A percentile compares a stretch with the other conserved stretches of the same genome.
phyloP scores from a whole-genome alignment of 192 early-diverging fungal genomes.

The Backusella morwellensis region DNA sequence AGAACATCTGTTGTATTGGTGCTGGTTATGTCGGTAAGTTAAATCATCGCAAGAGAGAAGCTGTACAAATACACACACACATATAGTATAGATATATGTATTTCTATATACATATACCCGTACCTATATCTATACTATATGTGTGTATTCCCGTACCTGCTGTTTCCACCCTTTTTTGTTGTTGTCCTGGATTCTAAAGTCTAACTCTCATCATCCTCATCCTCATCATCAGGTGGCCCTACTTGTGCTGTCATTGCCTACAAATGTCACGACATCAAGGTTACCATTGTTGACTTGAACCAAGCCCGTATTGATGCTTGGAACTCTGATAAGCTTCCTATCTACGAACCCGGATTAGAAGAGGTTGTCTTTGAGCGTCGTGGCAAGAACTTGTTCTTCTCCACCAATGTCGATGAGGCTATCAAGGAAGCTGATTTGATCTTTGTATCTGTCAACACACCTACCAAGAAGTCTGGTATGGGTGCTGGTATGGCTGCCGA shows the following conservation, averaged over 20 bases:
- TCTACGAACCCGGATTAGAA: slow-evolving; percentile 91
- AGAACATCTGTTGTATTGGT: slow-evolving; percentile 91
- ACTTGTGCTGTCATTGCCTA: slow-evolving; percentile 90
- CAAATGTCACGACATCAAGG: slow-evolving; percentile 84
- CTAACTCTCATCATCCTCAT: not conserved
- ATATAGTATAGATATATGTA: not conserved
- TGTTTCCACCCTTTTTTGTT: slow-evolving; percentile 6
- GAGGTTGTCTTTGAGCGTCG: slow-evolving; percentile 75
- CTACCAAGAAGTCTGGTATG: slow-evolving; percentile 74
- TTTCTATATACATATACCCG: too few species aligned
- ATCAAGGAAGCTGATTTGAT: slow-evolving; percentile 84
- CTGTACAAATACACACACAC: not conserved
- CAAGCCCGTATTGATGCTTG: slow-evolving; percentile 79
- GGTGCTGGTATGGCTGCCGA: slow-evolving; percentile 84
- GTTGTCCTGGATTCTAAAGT: slow-evolving; percentile 1
- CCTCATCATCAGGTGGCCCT: slow-evolving; percentile 66
- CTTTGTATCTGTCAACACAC: slow-evolving; percentile 93
- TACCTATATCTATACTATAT: not conserved
- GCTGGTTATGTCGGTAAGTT: slow-evolving; percentile 92
- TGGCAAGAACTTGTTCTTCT: slow-evolving; percentile 84
- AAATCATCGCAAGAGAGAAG: not conserved
- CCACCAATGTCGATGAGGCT: slow-evolving; percentile 75
- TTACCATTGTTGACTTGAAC: slow-evolving; percentile 89
- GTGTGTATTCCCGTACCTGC: not conserved
- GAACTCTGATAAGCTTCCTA: slow-evolving; percentile 86